Evolutionary conservation across 805 yeast species (phyloP), one percentile per base, ranked within the genome.

Genomic region (Citeromyces matritensis): DNA sequence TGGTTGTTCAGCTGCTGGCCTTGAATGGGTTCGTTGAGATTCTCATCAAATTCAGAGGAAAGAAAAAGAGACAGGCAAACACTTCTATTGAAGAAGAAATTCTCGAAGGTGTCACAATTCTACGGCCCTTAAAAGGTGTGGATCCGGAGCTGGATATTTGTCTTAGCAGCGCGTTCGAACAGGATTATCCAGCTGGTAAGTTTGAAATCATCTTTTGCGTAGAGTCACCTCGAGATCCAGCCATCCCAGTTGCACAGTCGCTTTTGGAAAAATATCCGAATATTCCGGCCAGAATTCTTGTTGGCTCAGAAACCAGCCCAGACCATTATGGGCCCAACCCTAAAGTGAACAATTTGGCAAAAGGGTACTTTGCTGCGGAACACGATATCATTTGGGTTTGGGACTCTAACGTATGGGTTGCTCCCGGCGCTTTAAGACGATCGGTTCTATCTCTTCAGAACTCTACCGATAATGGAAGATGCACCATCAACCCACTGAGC

Each of bases 361-460:
- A 80, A 48, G 95, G 94, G 5, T 82, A 76, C 45, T 49, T 57
- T 26, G 51, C 51, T 2, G 88, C 94, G 6, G 65, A 69, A 41
- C 58, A 69, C 49, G 94, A 84, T 45, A 65, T 79, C 12, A 41
- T 85, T 9, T 84, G 95, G 95, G 71, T 82, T 10, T 63, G 81
- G 56, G 95, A 84, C 52, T 73, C 86, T 17, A 84, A 84, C 44
- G 91, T 81, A 5, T 79, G 84, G 81, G 79, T 76, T 1, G 53
- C 71, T 23, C 70, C 76, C 1, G 69, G 75, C 15, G 65, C 84
- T 1, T 54, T 84, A 40, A 52, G 55, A 10, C 65, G 88, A 34
- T 78, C 93, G 0, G 76, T 82, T 4, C 45, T 42, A 33, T 62
- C 75, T 4, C 50, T 65, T 40, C 50, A 51, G 27, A 50, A 60